Evolutionary conservation across 2,329 filamentous ascomycete species (phyloP).

Genomic region (Tolypocladium nubicola): DNA sequence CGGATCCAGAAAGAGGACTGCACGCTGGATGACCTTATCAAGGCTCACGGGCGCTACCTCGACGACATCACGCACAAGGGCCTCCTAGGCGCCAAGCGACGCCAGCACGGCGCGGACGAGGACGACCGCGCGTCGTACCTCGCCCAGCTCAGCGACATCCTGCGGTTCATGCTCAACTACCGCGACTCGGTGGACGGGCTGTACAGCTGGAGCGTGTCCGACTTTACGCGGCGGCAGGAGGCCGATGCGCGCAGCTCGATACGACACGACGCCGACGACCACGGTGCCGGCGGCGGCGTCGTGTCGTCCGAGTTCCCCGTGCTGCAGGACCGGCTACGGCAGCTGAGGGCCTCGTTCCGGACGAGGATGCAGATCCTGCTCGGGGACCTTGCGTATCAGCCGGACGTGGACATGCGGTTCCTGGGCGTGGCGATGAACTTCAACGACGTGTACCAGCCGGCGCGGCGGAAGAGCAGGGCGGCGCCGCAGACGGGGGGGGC

Average conservation of each 20-base stretch:
- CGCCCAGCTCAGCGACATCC: conserved; percentile 79
- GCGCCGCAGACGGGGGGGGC: conserved; percentile 8
- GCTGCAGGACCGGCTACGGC: conserved; percentile 61
- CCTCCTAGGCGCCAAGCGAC: conserved; percentile 63
- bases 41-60: conserved; percentile 82
- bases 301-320: conserved; percentile 59
- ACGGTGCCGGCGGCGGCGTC: conserved; percentile 32
- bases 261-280: conserved; percentile 19
- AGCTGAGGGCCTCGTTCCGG: conserved; percentile 67
- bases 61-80: conserved; percentile 94
- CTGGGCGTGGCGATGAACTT: conserved; percentile 98
- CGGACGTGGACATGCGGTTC: conserved; percentile 92
- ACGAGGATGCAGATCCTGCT: conserved; percentile 69
- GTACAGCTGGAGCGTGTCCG: conserved; percentile 89
- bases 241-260: conserved; percentile 63
- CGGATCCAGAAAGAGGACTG: conserved; percentile 75
- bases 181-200: conserved; percentile 88
- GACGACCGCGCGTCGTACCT: conserved; percentile 74
- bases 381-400: conserved; percentile 84
- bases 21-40: conserved; percentile 90
- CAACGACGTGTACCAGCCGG: conserved; percentile 87
- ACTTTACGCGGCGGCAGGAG: conserved; percentile 88
- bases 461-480: conserved; percentile 48
- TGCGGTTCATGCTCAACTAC: conserved; percentile 89
- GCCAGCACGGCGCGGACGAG: conserved; percentile 33